These are phyloP conservation scores for Penicillium robsamsonii DNA, from an alignment of 495 filamentous ascomycete species.

Conservation along the genomic window DNA sequence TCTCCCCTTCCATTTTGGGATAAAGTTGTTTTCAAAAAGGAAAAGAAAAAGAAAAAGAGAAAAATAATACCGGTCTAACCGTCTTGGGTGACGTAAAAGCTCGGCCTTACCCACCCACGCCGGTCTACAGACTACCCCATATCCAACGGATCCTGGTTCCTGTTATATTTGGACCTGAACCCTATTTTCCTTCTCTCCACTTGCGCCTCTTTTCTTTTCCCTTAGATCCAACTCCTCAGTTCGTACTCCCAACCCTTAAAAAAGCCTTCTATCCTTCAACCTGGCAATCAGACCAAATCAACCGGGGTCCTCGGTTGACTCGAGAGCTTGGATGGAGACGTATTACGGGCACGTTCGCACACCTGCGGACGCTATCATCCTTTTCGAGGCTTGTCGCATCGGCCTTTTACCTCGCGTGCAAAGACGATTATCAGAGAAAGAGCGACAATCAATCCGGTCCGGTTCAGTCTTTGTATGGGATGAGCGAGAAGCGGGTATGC, in stretches of 20 bases:
- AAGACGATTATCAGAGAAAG: conserved; percentile 91
- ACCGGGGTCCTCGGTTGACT: conserved; percentile 29
- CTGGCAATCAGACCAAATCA: conserved; percentile 33
- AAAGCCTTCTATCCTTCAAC: conserved; percentile 5
- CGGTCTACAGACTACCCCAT: conserved; percentile 30
- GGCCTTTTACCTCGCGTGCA: conserved; percentile 91
- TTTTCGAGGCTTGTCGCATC: conserved; percentile 94
- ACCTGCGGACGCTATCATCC: conserved; percentile 89
- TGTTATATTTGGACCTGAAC: conserved; percentile 26
- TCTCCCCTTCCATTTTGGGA: conserved; percentile 15
- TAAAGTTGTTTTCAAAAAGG: conserved; percentile 6
- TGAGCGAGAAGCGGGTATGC: conserved; percentile 96
- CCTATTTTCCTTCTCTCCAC: conserved; percentile 21
- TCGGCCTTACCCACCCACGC: conserved; percentile 25
- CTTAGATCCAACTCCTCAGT: conserved; percentile 5
- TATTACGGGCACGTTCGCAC: conserved; percentile 91
- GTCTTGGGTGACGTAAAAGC: conserved; percentile 33
- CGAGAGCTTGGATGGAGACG: conserved; percentile 74
- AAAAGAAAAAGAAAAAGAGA: conserved; percentile 4
- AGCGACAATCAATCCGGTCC: conserved; percentile 88
- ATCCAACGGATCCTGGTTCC: conserved; percentile 25
- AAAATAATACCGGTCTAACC: conserved; percentile 21
- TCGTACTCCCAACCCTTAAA: conserved; percentile 4
- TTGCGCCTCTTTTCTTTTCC: conserved; percentile 14
- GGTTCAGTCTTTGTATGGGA: conserved; percentile 99